These are phyloP conservation scores for Penicillium sp. DNA, from an alignment of 2,329 filamentous ascomycete genomes.

Conservation along the genomic window DNA sequence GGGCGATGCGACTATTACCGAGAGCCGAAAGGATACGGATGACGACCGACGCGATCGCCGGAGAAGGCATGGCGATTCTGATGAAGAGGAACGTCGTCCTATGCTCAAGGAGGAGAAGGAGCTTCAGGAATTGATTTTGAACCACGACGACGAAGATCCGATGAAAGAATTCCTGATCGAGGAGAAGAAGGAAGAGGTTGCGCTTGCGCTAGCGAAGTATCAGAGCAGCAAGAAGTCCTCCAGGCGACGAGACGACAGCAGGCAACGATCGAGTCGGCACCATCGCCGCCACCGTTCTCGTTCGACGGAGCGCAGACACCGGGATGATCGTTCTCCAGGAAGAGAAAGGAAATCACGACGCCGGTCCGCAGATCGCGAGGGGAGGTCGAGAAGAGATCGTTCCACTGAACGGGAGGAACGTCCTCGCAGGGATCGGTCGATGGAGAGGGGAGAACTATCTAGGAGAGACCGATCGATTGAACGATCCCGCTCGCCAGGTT, in stretches of 20 bases:
- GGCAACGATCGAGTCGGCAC: constrained; percentile 49
- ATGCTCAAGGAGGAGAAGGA: constrained; percentile 81
- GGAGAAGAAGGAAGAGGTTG: constrained; percentile 88
- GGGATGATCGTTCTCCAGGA: constrained; percentile 33
- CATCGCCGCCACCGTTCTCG: constrained; percentile 49
- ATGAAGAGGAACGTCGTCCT: constrained; percentile 59
- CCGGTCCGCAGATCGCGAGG: constrained; percentile 33
- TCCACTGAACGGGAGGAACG: constrained; percentile 33
- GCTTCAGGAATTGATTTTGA: constrained; percentile 70
- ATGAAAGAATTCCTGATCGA: constrained; percentile 92
- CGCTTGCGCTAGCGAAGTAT: constrained; percentile 65
- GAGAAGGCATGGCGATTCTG: constrained; percentile 48
- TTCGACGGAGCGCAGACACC: constrained; percentile 37
- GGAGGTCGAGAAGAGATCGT: constrained; percentile 35
- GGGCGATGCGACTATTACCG: constrained; percentile 48
- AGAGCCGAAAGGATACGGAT: constrained; percentile 38
- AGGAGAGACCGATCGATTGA: constrained; percentile 33
- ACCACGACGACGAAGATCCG: constrained; percentile 93
- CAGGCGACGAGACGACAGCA: constrained; percentile 37
- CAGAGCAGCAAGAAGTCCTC: constrained; percentile 54
- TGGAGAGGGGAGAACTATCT: constrained; percentile 31
- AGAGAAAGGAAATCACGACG: constrained; percentile 31
- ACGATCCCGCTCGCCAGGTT: constrained; percentile 36
- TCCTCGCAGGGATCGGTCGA: constrained; percentile 33
- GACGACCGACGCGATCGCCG: constrained; percentile 41